Evolutionary conservation across 1,284 basidiomycete genomes (phyloP).

Genomic region (Boletus mariae): DNA sequence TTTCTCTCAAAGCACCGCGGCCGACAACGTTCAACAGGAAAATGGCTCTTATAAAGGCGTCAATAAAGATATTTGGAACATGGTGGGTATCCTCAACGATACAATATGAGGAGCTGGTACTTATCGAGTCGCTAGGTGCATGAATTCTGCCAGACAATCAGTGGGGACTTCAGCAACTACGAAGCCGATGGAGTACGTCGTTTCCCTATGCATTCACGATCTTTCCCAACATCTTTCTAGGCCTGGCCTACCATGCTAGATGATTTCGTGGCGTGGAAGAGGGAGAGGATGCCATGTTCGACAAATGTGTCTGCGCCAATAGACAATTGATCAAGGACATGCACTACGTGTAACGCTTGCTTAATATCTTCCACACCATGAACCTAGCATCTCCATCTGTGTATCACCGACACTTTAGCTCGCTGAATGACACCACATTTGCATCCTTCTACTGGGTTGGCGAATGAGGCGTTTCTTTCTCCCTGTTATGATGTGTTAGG

Average conservation of each 20-base stretch:
- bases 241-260: conserved; percentile 78
- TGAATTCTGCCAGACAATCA: conserved; percentile 68
- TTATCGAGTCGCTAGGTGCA: conserved; percentile 46
- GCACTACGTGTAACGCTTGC: conserved; percentile 10
- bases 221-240: conserved; percentile 34
- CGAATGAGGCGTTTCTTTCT: conserved; percentile 1
- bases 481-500: conserved; percentile 2
- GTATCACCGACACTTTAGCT: conserved; percentile 1
- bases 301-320: conserved; percentile 1
- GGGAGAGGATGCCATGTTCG: conserved; percentile 14
- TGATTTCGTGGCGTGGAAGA: conserved; percentile 70
- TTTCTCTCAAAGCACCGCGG: background rate
- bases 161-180: conserved; percentile 57
- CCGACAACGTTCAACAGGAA: conserved; percentile 40
- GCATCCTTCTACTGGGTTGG: background rate
- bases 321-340: conserved; percentile 10
- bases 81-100: conserved; percentile 47
- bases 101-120: conserved; percentile 1
- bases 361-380: conserved; percentile 14
- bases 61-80: conserved; percentile 81
- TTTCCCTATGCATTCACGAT: conserved; percentile 2
- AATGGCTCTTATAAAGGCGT: conserved; percentile 64
- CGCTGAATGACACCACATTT: background rate
- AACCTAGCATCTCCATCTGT: conserved; percentile 13
- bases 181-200: conserved; percentile 62